A percentile compares a stretch with the other conserved stretches of the same genome.
Conservation (phyloP, 75 land plant species). For the Selaginella tamariscina region DNA sequence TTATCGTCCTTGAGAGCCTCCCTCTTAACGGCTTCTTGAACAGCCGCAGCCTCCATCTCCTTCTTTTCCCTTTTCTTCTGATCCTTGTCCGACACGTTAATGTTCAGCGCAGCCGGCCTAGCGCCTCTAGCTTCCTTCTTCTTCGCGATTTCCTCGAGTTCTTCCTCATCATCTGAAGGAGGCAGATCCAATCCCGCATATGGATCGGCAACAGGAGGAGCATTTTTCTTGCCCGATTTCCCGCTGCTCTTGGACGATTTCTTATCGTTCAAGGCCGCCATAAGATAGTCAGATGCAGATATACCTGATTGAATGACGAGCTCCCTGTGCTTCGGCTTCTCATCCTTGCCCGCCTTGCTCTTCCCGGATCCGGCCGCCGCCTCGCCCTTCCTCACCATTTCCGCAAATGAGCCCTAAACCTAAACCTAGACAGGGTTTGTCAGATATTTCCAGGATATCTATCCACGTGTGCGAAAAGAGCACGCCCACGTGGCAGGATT, state of each 20-base stretch:
- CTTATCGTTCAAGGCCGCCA: slow-evolving; percentile 49
- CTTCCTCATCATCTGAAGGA: slow-evolving; percentile 79
- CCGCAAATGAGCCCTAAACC: neutral
- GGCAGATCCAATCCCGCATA: slow-evolving; percentile 75
- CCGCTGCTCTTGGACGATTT: slow-evolving; percentile 37
- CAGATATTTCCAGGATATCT: no score
- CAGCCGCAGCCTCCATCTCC: slow-evolving; percentile 48
- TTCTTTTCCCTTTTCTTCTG: slow-evolving; percentile 83
- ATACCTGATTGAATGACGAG: slow-evolving; percentile 35
- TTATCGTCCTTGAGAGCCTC: slow-evolving; percentile 79
- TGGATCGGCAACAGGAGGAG: slow-evolving; percentile 31
- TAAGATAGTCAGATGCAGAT: slow-evolving; percentile 66
- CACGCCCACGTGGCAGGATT: no score
- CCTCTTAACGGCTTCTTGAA: slow-evolving; percentile 41
- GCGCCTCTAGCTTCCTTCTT: neutral
- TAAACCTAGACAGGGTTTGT: no score
- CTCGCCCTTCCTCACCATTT: slow-evolving; percentile 25
- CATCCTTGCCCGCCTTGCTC: neutral
- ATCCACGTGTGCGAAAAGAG: no score
- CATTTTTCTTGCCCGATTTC: slow-evolving; percentile 25
- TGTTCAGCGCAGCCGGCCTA: slow-evolving; percentile 13
- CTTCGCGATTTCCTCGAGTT: slow-evolving; percentile 13
- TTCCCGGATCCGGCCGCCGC: slow-evolving; percentile 14
- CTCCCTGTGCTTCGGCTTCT: neutral
- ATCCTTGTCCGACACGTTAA: slow-evolving; percentile 41